phyloP scores from a whole-genome alignment of 192 early-diverging fungal species.

The Pilobolus umbonatus region DNA sequence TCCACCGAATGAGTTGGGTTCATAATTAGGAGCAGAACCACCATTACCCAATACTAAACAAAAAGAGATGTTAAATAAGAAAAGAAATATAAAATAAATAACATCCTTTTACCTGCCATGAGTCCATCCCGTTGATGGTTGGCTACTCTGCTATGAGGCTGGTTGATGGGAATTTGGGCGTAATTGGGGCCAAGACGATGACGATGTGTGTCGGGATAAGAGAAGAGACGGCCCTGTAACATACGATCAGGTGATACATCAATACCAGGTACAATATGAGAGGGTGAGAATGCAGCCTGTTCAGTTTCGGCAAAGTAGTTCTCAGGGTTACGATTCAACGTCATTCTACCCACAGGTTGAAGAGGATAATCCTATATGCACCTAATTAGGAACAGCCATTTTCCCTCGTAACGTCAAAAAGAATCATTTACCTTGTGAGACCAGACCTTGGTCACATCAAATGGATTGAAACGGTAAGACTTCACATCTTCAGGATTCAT shows the following conservation, averaged over 20 bases:
- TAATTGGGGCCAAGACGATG: slow-evolving; percentile 81
- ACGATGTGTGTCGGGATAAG: slow-evolving; percentile 83
- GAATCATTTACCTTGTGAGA: slow-evolving; percentile 51
- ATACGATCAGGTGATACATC: slow-evolving; percentile 75
- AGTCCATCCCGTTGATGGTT: slow-evolving; percentile 77
- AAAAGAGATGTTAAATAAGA: too few relatives aligned
- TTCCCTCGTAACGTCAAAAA: not conserved
- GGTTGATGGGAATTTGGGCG: slow-evolving; percentile 79
- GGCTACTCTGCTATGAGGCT: slow-evolving; percentile 51
- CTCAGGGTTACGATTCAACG: slow-evolving; percentile 75
- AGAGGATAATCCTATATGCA: slow-evolving; percentile 59
- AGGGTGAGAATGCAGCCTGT: slow-evolving; percentile 76
- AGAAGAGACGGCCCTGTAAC: slow-evolving; percentile 82
- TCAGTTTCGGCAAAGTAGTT: slow-evolving; percentile 88
- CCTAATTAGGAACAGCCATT: not conserved
- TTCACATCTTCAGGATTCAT: slow-evolving; percentile 68
- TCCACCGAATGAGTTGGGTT: slow-evolving; percentile 60
- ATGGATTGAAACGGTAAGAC: slow-evolving; percentile 68
- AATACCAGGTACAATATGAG: slow-evolving; percentile 77
- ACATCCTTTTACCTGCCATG: too few relatives aligned
- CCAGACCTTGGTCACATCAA: slow-evolving; percentile 84
- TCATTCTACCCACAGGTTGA: slow-evolving; percentile 70
- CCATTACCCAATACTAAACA: slow-evolving; percentile 60
- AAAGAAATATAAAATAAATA: too few relatives aligned
- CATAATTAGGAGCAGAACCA: slow-evolving; percentile 61